Evolutionary conservation across 2,329 filamentous ascomycete species (phyloP), one percentile per base, ranked within the genome.

Genomic region (Epichloe hybrida): DNA sequence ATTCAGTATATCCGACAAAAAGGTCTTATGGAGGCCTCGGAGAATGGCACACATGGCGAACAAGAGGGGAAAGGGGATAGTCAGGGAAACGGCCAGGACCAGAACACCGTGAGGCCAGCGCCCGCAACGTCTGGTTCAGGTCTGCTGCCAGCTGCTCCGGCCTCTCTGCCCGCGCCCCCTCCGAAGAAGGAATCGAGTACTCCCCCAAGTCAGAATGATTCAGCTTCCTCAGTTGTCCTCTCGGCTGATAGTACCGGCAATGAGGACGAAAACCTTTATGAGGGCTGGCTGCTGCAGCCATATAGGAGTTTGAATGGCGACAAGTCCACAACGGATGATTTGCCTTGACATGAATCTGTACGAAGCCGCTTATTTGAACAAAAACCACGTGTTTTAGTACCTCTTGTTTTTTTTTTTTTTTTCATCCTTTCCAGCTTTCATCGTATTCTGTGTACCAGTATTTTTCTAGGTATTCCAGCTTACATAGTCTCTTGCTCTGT

Each of bases 1-100:
- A 80, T 84, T 54, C 77, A 83, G 58, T 81, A 83, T 58, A 72
- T 84, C 53, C 77, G 79, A 56, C 71, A 80, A 43, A 79, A 74
- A 61, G 77, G 77, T n/a, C 62, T 76, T 47, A 70, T 79, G 63
- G 63, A 67, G 49, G 21, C 12, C 21, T 52, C 59, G 20, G 51
- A 53, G 27, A 56, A 59, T 36, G 54, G 21, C 36, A 48, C 34
- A 49, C 12, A 5, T 21, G 38, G 20, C 41, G 47, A 12, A 42
- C 15, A 54, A 37, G 51, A 37, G n/a, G 52, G 56, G 21, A 41
- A 49, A 35, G 51, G 43, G 23, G 55, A 55, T 21, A 52, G 60
- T 23, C 50, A 53, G 37, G 57, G 53, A 48, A 55, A 56, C 46
- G n/a, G 45, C 17, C 34, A 21, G 13, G 35, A 50, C 38, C 37